Conservation (phyloP, 495 filamentous ascomycete species). For the Lasiosphaeris hirsuta region DNA sequence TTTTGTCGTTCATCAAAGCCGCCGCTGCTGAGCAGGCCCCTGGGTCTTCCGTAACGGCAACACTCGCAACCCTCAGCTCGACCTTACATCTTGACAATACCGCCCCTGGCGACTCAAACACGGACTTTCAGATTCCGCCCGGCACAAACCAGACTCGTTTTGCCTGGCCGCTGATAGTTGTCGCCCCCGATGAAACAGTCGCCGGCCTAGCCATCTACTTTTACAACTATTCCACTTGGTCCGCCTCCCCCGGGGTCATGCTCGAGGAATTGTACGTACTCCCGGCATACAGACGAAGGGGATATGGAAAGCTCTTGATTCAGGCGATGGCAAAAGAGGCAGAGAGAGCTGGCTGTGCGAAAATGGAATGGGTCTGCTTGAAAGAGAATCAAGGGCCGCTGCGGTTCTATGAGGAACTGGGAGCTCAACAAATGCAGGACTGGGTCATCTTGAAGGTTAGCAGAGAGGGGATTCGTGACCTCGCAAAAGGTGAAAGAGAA, state of each 20-base stretch:
- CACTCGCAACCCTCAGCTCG: background rate
- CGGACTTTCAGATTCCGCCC: too few relatives aligned
- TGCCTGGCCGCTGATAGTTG: conserved; percentile 4
- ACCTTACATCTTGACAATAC: background rate
- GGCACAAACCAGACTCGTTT: background rate
- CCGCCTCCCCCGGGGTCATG: conserved; percentile 1
- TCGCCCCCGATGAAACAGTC: background rate
- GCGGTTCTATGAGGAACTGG: conserved; percentile 10
- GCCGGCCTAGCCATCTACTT: conserved; percentile 7
- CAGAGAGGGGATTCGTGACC: background rate
- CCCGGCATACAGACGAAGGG: conserved; percentile 6
- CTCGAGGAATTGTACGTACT: conserved; percentile 13
- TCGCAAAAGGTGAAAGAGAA: too few relatives aligned
- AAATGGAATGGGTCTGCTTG: conserved; percentile 14
- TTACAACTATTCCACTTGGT: conserved; percentile 11
- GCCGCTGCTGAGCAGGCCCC: conserved; percentile 12
- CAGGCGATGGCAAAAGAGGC: conserved; percentile 5
- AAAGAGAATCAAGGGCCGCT: conserved; percentile 3
- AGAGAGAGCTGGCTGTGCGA: conserved; percentile 4
- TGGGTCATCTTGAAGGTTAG: conserved; percentile 7
- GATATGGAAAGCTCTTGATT: conserved; percentile 6
- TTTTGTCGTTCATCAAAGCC: conserved; percentile 5
- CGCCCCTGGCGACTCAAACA: background rate
- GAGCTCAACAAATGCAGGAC: conserved; percentile 5
- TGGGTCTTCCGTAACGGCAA: conserved; percentile 1